Base-by-base conservation (phyloP, 164 flowering plant species). In the Chimonanthus salicifolius region DNA sequence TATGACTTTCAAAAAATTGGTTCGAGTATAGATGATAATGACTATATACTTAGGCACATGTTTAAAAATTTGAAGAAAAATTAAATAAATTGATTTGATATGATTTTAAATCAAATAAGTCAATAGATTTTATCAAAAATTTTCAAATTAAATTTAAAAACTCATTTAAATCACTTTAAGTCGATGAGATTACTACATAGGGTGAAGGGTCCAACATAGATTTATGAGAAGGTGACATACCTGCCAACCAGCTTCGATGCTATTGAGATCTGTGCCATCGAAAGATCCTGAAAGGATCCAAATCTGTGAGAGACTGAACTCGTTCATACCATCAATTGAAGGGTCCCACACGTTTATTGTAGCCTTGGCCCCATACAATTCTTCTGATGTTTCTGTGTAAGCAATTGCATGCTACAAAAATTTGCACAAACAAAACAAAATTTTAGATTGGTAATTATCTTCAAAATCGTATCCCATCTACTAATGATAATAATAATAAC, bases 161-260 rank as follows among this genome's bases (percentile, higher is more conserved):
- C 33, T 33, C 33, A 33, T 33, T 33, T 33, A 33, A 33, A 33
- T 33, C 0, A 33, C 33, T 33, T 20, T 33, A 0, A 33, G 33
- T 33, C 33, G 33, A 33, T 33, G 33, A 33, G 33, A 33, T 33
- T 33, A 33, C 33, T 33, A 33, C 33, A 33, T 0, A 33, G 33
- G 33, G 33, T 33, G 33, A 33, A 33, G 33, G 33, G 33, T 33
- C 33, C 33, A 33, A 33, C 33, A 33, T 33, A 33, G 33, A 33
- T 33, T 33, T 33, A 33, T 33, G 33, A 62, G 48, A 50, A 81
- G 76, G 78, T 71, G 58, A 65, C 71, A 80, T 82, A 95, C 99
- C 99, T 95, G 99, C 99, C 99, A 95, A n/a, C 99, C 99, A 78
- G 99, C 98, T 88, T 95, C 99, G 47, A 93, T 93, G 90, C 99